phyloP scores from a whole-genome alignment of 768 basidiomycete genomes.

The Pluteus cervinus region DNA sequence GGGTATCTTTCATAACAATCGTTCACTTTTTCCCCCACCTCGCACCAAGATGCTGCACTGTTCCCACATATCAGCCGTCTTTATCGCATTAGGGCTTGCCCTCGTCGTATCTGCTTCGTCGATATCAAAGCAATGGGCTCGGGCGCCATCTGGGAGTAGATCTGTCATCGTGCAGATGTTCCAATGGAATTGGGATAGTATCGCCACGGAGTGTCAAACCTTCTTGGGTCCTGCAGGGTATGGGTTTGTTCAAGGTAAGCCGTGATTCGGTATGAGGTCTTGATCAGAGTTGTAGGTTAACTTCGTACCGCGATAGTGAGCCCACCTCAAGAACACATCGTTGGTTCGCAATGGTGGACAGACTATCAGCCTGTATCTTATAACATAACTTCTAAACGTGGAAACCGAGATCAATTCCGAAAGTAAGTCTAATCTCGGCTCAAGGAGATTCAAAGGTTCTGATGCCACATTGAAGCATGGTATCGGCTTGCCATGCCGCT shows the following conservation, averaged over 20 bases:
- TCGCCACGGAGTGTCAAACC: slow-evolving; percentile 57
- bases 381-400: slow-evolving; percentile 59
- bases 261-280: not conserved
- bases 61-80: no score
- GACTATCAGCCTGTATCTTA: slow-evolving; percentile 71
- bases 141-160: slow-evolving; percentile 17
- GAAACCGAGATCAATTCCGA: slow-evolving; percentile 46
- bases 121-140: no score
- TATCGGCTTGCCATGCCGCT: slow-evolving; percentile 42
- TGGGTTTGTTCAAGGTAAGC: slow-evolving; percentile 63
- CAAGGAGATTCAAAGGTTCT: not conserved
- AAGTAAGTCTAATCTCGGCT: slow-evolving; percentile 15
- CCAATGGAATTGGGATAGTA: slow-evolving; percentile 56
- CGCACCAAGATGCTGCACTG: no score
- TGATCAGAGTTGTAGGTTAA: not conserved
- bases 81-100: no score
- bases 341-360: slow-evolving; percentile 66
- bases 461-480: slow-evolving; percentile 28
- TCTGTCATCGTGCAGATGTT: slow-evolving; percentile 67
- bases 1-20: no score
- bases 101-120: no score
- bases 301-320: slow-evolving; percentile 24
- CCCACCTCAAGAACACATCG: slow-evolving; percentile 53
- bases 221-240: slow-evolving; percentile 69
- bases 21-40: no score